phyloP scores from a whole-genome alignment of 83 land plant species.

The Picea abies region DNA sequence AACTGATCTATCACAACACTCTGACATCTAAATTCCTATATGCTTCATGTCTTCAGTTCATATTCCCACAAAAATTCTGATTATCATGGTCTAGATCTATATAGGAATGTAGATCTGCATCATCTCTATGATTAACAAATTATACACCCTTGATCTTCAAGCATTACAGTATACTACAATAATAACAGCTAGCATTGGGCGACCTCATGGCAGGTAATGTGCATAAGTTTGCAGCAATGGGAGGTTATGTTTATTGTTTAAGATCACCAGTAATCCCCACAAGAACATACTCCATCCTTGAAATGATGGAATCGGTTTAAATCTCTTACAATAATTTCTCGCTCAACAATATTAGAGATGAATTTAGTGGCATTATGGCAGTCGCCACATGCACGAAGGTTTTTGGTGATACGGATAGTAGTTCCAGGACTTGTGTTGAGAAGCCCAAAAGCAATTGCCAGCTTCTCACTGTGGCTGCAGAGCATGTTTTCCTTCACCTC shows the following conservation, averaged over 20 bases:
- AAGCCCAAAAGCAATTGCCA: constrained; percentile 6
- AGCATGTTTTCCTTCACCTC: background rate
- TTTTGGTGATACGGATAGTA: background rate
- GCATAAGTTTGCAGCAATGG: background rate
- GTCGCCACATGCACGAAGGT: background rate
- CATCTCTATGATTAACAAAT: no score
- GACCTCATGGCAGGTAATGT: background rate
- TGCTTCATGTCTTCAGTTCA: no score
- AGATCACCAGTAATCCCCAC: background rate
- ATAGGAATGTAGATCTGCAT: no score
- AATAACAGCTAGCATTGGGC: background rate
- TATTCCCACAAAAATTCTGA: no score
- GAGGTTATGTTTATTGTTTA: background rate
- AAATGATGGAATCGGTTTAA: background rate
- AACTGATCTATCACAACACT: no score
- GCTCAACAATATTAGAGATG: background rate
- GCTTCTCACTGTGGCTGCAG: background rate
- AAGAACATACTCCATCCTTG: constrained; percentile 4
- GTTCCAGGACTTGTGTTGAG: background rate
- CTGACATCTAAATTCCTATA: no score
- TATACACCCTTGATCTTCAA: no score
- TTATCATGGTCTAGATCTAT: no score
- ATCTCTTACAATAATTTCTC: background rate
- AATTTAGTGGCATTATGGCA: background rate
- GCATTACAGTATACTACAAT: background rate